phyloP scores from a whole-genome alignment of 139 green algal genomes.

The Dunaliella primolecta region DNA sequence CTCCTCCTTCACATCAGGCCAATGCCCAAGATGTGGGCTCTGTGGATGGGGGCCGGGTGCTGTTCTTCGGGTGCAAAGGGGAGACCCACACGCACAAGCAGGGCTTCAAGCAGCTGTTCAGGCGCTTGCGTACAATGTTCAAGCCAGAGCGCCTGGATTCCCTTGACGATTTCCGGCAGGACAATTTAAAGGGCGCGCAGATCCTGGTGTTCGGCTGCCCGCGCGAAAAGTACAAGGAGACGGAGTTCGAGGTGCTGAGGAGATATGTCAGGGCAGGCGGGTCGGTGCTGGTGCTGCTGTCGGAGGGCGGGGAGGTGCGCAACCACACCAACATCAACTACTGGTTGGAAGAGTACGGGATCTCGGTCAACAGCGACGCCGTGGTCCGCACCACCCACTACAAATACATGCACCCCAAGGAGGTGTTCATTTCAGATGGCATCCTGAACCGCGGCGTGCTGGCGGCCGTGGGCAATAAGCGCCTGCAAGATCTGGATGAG shows the following conservation, averaged over 20 bases:
- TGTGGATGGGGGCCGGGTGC: conserved; percentile 31
- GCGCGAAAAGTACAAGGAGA: conserved; percentile 56
- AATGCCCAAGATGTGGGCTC: background rate
- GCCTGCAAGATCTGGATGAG: conserved; percentile 32
- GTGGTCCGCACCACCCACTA: conserved; percentile 69
- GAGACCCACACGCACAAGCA: conserved; percentile 63
- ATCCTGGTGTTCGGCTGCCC: conserved; percentile 75
- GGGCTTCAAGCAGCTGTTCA: conserved; percentile 72
- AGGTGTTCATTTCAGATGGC: conserved; percentile 69
- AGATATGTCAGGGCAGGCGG: conserved; percentile 54
- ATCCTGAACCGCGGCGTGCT: conserved; percentile 75
- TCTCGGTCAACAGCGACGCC: conserved; percentile 66
- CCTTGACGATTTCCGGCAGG: conserved; percentile 44
- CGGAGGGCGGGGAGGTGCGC: conserved; percentile 60
- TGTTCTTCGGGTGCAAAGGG: conserved; percentile 57
- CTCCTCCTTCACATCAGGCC: background rate
- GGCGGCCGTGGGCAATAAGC: conserved; percentile 32
- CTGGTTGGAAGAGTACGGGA: conserved; percentile 73
- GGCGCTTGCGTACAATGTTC: conserved; percentile 53
- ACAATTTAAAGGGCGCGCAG: conserved; percentile 40
- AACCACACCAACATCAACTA: conserved; percentile 79
- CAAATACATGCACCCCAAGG: conserved; percentile 86
- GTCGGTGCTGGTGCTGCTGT: conserved; percentile 60
- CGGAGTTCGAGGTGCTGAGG: conserved; percentile 64
- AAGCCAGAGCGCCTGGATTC: conserved; percentile 47